Conservation (phyloP, 768 basidiomycete genomes). For the Boletus patriciae region DNA sequence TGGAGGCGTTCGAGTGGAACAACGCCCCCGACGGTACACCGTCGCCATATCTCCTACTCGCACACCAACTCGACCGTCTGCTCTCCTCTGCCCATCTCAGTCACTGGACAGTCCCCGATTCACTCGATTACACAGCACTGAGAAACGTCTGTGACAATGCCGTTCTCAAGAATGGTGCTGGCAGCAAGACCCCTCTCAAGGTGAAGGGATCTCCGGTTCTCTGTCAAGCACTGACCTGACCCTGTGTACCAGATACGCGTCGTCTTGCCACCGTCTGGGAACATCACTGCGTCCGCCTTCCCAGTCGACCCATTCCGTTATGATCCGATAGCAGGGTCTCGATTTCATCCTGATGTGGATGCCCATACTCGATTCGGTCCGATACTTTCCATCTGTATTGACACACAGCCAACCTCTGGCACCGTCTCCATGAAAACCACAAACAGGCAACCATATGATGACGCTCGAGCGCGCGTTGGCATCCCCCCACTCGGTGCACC, state of each 20-base stretch:
- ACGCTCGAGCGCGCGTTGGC: constrained; percentile 58
- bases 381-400: constrained; percentile 51
- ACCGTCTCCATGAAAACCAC: constrained; percentile 72
- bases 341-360: constrained; percentile 37
- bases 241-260: constrained; percentile 50
- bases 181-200: constrained; percentile 21
- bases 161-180: constrained; percentile 30
- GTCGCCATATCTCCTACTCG: constrained; percentile 61
- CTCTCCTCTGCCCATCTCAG: constrained; percentile 48
- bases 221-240: neutral
- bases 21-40: constrained; percentile 48
- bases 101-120: constrained; percentile 44
- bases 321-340: constrained; percentile 43
- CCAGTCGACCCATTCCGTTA: constrained; percentile 33
- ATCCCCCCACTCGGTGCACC: constrained; percentile 36
- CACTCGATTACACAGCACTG: constrained; percentile 41
- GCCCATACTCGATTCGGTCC: constrained; percentile 28
- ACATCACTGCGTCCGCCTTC: constrained; percentile 36
- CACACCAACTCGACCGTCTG: constrained; percentile 62
- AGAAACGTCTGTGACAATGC: constrained; percentile 46
- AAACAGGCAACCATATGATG: constrained; percentile 54
- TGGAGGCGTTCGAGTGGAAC: constrained; percentile 56
- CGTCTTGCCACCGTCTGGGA: constrained; percentile 41
- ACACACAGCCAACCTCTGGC: constrained; percentile 51
- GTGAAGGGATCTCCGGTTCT: constrained; percentile 6